phyloP scores from a whole-genome alignment of 139 green algal species.

The Microglena sp. region DNA sequence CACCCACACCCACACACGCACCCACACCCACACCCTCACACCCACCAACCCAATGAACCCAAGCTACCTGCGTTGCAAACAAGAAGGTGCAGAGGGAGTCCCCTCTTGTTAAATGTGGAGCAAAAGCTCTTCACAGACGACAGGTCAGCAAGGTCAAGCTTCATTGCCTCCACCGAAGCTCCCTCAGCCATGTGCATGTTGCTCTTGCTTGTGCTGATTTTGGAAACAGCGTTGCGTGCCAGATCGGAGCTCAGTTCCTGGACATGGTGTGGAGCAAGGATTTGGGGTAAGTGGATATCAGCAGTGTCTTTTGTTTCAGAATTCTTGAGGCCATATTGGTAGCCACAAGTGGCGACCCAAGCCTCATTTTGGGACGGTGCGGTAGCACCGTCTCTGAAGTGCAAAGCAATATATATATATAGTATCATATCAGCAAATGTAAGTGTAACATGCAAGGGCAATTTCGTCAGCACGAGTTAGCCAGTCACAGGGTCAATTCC shows the following conservation, averaged over 20 bases:
- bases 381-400: neutral
- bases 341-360: too few species aligned
- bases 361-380: too few species aligned
- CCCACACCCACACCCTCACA: too few species aligned
- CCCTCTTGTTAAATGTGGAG: neutral
- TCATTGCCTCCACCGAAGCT: neutral
- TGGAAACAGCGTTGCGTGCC: too few species aligned
- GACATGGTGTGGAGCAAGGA: neutral
- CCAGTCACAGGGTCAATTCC: too few species aligned
- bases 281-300: neutral
- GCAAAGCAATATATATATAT: neutral
- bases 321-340: too few species aligned
- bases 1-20: too few species aligned
- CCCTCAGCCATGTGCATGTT: neutral
- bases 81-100: constrained; percentile 41
- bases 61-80: constrained; percentile 30
- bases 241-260: neutral
- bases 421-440: neutral
- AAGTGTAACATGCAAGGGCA: too few species aligned
- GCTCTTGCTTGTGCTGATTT: too few species aligned
- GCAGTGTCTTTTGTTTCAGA: too few species aligned
- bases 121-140: neutral
- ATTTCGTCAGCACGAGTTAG: too few species aligned
- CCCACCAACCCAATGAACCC: constrained; percentile 49
- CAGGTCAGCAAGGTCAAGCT: neutral